Percentiles rank a stretch among this genome's conserved stretches.
These are phyloP conservation scores for Phytopythium boreale DNA, from an alignment of 352 stramenopile species.

Conservation along the genomic window DNA sequence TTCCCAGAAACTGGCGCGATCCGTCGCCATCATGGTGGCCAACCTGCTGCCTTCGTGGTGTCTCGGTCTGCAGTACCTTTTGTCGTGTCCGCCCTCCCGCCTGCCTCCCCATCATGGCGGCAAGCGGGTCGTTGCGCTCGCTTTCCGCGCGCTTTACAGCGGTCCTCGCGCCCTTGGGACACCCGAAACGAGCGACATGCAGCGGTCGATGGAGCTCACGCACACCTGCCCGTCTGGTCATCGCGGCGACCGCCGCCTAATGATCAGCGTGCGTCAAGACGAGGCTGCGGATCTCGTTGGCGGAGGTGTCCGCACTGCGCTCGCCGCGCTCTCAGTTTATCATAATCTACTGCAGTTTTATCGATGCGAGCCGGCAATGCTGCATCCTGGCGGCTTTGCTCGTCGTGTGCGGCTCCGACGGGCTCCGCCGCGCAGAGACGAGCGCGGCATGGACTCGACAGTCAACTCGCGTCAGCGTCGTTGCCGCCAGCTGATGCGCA, in stretches of 20 bases:
- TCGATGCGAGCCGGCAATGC: no score
- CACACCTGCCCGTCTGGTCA: no score
- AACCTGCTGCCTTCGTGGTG: not conserved
- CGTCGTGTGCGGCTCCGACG: not conserved
- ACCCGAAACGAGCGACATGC: not conserved
- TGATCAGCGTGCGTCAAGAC: no score
- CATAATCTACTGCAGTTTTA: no score
- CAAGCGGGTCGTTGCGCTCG: not conserved
- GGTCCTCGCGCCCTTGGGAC: not conserved
- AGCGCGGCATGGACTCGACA: not conserved
- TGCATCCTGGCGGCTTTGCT: not conserved
- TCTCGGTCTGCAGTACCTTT: not conserved
- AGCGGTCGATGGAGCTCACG: no score
- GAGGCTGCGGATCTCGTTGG: no score
- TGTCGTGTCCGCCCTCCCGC: no score
- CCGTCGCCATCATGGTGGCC: not conserved
- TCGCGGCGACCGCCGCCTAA: not conserved
- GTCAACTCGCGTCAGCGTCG: constrained; percentile 1
- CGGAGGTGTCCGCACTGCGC: no score
- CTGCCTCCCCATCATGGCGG: not conserved
- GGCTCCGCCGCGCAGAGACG: constrained; percentile 4
- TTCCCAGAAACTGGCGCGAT: not conserved
- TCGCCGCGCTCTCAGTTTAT: no score
- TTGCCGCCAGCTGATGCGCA: constrained; percentile 3
- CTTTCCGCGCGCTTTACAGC: not conserved